phyloP scores from a whole-genome alignment of 2,329 filamentous ascomycete species.

The Aspergillus pseudoviridinutans region DNA sequence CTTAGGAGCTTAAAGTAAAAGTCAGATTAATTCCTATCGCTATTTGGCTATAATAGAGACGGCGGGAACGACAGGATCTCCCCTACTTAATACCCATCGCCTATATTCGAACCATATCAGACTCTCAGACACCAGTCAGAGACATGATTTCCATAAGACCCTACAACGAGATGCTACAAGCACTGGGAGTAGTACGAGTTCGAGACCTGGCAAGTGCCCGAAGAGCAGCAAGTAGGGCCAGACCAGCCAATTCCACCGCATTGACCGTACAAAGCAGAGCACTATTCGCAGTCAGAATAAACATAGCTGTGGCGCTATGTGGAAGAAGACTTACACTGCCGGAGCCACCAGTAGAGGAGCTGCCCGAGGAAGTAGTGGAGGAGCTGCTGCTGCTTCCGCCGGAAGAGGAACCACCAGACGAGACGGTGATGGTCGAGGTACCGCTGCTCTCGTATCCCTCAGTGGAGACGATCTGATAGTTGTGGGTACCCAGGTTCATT shows the following conservation, averaged over 20 bases:
- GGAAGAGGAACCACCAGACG: background rate
- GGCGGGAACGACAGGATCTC: background rate
- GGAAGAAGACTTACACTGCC: background rate
- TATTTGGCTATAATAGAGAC: background rate
- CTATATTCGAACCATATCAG: too few relatives aligned
- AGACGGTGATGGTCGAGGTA: constrained; percentile 32
- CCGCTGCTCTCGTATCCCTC: constrained; percentile 43
- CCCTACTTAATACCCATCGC: background rate
- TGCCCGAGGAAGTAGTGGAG: background rate
- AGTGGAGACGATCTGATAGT: constrained; percentile 41
- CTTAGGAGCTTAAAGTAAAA: background rate
- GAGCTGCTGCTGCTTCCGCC: background rate
- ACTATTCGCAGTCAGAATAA: background rate
- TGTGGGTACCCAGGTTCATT: constrained; percentile 27
- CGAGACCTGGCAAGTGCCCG: background rate
- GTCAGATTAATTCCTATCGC: background rate
- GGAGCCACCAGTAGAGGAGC: background rate
- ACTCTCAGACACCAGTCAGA: too few relatives aligned
- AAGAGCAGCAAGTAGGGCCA: background rate
- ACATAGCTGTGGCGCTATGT: too few relatives aligned
- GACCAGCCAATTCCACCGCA: background rate
- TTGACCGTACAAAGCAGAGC: background rate
- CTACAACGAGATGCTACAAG: background rate
- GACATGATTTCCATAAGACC: background rate
- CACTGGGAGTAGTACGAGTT: background rate